These are phyloP conservation scores for Trichosporon inkin DNA, from an alignment of 1,284 basidiomycete species.

Conservation along the genomic window DNA sequence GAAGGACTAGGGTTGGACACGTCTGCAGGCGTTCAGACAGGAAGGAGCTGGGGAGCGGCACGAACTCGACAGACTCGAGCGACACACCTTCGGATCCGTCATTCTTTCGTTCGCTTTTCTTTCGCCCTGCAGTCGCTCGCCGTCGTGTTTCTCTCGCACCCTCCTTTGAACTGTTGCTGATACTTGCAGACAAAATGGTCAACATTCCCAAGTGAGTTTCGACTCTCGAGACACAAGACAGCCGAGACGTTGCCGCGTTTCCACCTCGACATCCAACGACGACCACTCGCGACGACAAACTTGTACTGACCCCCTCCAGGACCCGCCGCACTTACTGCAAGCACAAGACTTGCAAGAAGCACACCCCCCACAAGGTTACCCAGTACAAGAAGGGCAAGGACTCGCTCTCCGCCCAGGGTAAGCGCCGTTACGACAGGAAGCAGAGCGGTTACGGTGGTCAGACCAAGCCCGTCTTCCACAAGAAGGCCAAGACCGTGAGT, in stretches of 20 bases:
- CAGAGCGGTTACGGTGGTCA: conserved; percentile 99
- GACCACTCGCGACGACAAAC: background rate
- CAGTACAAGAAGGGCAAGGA: conserved; percentile 99
- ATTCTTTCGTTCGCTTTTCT: background rate
- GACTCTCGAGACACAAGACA: background rate
- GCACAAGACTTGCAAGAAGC: conserved; percentile 96
- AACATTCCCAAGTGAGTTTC: conserved; percentile 18
- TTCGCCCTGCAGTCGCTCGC: background rate
- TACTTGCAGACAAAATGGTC: conserved; percentile 10
- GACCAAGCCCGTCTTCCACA: conserved; percentile 99
- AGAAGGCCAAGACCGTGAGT: conserved; percentile 51
- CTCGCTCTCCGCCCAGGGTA: conserved; percentile 93
- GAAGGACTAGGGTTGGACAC: too few relatives aligned
- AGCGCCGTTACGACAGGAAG: conserved; percentile 98
- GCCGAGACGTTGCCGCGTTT: background rate
- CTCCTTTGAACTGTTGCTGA: background rate
- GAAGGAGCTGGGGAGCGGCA: too few relatives aligned
- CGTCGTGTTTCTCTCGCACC: background rate
- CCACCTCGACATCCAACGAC: background rate
- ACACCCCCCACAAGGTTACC: conserved; percentile 96
- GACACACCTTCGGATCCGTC: background rate
- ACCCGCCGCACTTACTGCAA: conserved; percentile 70
- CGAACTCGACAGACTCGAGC: too few relatives aligned
- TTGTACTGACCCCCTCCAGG: conserved; percentile 28
- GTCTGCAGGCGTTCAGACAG: too few relatives aligned